phyloP scores from a whole-genome alignment of 441 rosid genomes.

The Gossypium davidsonii region DNA sequence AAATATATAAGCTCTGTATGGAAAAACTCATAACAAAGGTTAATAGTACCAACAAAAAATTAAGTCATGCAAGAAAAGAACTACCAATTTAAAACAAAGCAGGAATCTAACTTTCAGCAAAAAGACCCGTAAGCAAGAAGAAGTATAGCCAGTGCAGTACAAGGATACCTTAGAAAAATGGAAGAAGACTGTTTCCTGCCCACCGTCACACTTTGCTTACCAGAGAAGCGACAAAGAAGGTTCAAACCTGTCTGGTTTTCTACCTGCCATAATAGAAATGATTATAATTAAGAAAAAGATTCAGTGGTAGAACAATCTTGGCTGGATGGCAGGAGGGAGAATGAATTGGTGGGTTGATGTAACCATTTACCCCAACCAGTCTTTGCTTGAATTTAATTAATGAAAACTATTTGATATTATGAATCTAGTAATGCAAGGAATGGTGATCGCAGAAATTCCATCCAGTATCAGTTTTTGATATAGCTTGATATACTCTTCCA shows the following conservation, averaged over 20 bases:
- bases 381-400: not conserved
- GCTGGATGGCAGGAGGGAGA: not conserved
- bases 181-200: conserved; percentile 67
- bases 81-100: not conserved
- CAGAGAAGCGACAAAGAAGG: conserved; percentile 56
- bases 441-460: not conserved
- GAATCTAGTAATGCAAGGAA: not conserved
- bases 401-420: not conserved
- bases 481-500: not conserved
- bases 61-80: conserved; percentile 1
- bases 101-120: not conserved
- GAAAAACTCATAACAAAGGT: not conserved
- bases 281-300: conserved; percentile 13
- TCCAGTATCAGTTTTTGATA: not conserved
- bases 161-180: conserved; percentile 55
- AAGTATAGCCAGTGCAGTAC: not conserved
- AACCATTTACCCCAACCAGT: not conserved
- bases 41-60: not conserved
- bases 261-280: conserved; percentile 45
- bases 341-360: not conserved
- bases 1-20: not conserved
- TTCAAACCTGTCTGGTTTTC: conserved; percentile 72
- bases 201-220: conserved; percentile 52
- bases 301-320: not conserved
- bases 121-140: not conserved